Conservation (phyloP, 1,284 basidiomycete species). For the Irpex sp. region DNA sequence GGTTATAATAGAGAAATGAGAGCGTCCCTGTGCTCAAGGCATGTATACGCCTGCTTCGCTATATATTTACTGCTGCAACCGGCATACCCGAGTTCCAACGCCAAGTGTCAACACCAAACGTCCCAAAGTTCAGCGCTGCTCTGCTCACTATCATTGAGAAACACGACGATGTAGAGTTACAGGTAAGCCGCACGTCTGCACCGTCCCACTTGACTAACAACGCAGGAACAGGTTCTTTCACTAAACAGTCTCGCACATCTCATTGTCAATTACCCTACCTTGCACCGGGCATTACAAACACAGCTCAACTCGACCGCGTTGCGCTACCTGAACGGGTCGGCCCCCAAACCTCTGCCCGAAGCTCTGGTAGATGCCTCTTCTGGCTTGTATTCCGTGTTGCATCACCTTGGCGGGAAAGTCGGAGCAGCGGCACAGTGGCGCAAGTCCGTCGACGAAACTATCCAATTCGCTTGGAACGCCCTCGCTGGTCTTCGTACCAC, state of each 20-base stretch:
- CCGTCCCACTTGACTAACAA: neutral
- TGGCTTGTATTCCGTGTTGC: conserved; percentile 55
- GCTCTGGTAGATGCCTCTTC: conserved; percentile 48
- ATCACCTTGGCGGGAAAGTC: conserved; percentile 73
- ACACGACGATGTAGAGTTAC: conserved; percentile 45
- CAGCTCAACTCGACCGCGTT: conserved; percentile 50
- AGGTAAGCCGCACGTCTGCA: conserved; percentile 32
- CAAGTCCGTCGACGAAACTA: conserved; percentile 64
- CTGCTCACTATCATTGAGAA: conserved; percentile 55
- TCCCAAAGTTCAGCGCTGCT: conserved; percentile 63
- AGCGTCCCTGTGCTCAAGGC: conserved; percentile 53
- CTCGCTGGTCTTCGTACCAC: conserved; percentile 57
- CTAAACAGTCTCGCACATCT: conserved; percentile 52
- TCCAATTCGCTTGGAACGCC: conserved; percentile 59
- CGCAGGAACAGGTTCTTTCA: conserved; percentile 40
- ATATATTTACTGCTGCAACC: conserved; percentile 54
- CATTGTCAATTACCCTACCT: conserved; percentile 61
- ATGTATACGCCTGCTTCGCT: conserved; percentile 54
- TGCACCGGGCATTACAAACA: conserved; percentile 51
- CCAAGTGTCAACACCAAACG: conserved; percentile 66
- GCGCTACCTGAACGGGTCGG: conserved; percentile 51
- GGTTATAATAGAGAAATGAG: conserved; percentile 59
- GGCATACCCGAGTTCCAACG: conserved; percentile 73
- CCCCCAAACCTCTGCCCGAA: conserved; percentile 37
- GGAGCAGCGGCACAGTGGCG: conserved; percentile 69